Evolutionary conservation across 1,139 yeast genomes (phyloP).

Genomic region (Blastobotrys proliferans): DNA sequence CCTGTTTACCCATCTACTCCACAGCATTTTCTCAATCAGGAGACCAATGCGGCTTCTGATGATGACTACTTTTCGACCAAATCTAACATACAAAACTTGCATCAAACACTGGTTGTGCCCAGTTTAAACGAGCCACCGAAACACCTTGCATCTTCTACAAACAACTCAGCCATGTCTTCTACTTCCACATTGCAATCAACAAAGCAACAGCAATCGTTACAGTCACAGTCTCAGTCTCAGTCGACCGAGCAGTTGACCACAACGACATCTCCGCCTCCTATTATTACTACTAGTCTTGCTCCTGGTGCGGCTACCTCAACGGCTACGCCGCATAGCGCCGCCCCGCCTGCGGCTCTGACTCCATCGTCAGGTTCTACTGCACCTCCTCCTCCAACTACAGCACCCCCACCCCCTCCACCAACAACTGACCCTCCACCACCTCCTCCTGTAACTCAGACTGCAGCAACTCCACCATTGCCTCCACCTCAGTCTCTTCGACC

Average conservation of each 20-base stretch:
- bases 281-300: conserved; percentile 3
- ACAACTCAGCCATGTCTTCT: too few relatives aligned
- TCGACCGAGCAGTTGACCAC: not conserved
- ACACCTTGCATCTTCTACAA: too few relatives aligned
- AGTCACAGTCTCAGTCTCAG: too few relatives aligned
- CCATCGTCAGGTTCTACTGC: not conserved
- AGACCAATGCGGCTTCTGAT: conserved; percentile 2
- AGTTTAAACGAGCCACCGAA: too few relatives aligned
- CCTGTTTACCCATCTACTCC: conserved; percentile 28
- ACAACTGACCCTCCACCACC: conserved; percentile 9
- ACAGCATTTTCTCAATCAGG: conserved; percentile 28
- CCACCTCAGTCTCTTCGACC: conserved; percentile 5
- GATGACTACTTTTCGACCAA: conserved; percentile 5
- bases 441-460: conserved; percentile 12
- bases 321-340: not conserved
- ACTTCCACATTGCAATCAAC: too few relatives aligned
- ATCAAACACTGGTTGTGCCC: not conserved
- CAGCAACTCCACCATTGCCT: not conserved
- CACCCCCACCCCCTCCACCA: not conserved
- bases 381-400: not conserved
- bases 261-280: conserved; percentile 1
- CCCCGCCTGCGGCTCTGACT: not conserved
- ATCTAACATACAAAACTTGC: not conserved
- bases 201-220: conserved; percentile 18
- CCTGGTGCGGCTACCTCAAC: conserved; percentile 12